A percentile compares a stretch with the other conserved stretches of the same genome.
Evolutionary conservation across 2,329 filamentous ascomycete species (phyloP).

Genomic region (Claviceps lovelessii): DNA sequence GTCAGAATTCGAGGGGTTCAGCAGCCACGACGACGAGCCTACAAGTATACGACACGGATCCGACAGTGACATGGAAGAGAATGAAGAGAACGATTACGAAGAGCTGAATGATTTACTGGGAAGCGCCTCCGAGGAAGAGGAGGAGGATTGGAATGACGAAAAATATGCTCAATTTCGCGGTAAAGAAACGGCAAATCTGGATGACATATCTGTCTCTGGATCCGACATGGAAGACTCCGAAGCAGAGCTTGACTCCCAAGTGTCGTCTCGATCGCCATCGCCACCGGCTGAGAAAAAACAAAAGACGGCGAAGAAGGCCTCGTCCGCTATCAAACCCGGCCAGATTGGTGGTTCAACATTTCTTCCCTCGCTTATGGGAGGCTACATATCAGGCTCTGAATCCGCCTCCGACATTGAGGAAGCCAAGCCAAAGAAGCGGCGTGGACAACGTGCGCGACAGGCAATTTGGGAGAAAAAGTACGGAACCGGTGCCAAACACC

Average conservation of each 20-base stretch:
- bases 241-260: conserved; percentile 13
- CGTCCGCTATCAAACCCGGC: conserved; percentile 9
- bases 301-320: conserved; percentile 7
- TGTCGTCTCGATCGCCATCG: conserved; percentile 15
- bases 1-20: conserved; percentile 24
- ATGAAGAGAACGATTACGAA: conserved; percentile 17
- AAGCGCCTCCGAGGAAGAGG: conserved; percentile 26
- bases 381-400: conserved; percentile 66
- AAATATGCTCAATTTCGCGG: conserved; percentile 17
- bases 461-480: conserved; percentile 72
- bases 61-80: conserved; percentile 13
- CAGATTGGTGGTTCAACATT: conserved; percentile 39
- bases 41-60: neutral
- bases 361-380: conserved; percentile 62
- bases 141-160: conserved; percentile 24
- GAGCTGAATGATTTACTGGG: conserved; percentile 34
- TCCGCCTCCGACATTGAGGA: conserved; percentile 53
- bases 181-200: conserved; percentile 22
- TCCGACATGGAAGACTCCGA: conserved; percentile 16
- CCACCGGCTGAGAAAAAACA: conserved; percentile 13
- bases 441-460: conserved; percentile 65
- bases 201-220: conserved; percentile 26
- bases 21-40: conserved; percentile 22
- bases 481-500: conserved; percentile 55
- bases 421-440: conserved; percentile 52